These are phyloP conservation scores for Paratinospora sagittata DNA, from an alignment of 164 flowering plant genomes.

Conservation along the genomic window DNA sequence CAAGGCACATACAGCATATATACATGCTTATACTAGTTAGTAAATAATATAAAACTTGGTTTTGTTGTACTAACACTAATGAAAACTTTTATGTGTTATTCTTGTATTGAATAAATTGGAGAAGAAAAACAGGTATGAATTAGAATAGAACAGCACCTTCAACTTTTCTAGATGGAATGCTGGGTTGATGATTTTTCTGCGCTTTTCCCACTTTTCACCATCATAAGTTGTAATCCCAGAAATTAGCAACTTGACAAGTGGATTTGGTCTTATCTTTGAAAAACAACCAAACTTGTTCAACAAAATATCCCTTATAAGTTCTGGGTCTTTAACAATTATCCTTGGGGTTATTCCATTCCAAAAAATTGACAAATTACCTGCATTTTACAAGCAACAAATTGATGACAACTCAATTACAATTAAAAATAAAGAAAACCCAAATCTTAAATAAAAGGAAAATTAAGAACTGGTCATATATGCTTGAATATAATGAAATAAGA, in stretches of 20 bases:
- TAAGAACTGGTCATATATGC: not conserved
- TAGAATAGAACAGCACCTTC: conserved; percentile 17
- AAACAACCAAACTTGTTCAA: conserved; percentile 9
- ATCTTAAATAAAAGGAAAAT: not conserved
- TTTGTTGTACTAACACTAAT: no score
- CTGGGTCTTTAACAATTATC: conserved; percentile 7
- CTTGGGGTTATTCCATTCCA: conserved; percentile 15
- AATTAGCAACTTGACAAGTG: conserved; percentile 7
- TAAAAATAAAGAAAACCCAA: not conserved
- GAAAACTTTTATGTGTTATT: no score
- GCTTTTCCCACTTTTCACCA: conserved; percentile 26
- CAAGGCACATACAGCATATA: no score
- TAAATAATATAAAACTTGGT: no score
- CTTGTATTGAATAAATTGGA: no score
- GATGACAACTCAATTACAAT: not conserved
- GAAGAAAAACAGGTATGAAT: no score
- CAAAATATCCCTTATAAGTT: conserved; percentile 10
- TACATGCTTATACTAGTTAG: no score
- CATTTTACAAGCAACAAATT: not conserved
- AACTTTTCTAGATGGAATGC: conserved; percentile 29
- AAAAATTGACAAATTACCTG: conserved; percentile 9
- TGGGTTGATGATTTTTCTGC: conserved; percentile 24
- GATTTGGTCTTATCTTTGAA: not conserved
- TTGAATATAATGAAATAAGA: not conserved
- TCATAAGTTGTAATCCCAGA: conserved; percentile 12